These are phyloP conservation scores for Marvania coccoides DNA, from an alignment of 139 green algal genomes.

Conservation along the genomic window DNA sequence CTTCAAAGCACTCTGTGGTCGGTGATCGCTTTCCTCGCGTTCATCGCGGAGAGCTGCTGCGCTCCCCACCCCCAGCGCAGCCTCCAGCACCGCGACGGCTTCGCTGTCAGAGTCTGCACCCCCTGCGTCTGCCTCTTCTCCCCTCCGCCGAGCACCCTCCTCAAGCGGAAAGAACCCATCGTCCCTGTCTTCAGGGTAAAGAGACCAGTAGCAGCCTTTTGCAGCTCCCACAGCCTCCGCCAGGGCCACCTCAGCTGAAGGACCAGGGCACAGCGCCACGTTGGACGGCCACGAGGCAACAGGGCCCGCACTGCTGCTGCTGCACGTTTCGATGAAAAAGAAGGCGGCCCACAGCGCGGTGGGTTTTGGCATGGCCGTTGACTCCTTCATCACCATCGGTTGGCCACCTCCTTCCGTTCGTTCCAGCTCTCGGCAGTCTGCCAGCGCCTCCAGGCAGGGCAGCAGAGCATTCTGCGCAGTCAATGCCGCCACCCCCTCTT, in stretches of 20 bases:
- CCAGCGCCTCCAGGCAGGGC: not conserved
- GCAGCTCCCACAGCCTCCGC: conserved; percentile 4
- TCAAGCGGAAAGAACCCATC: not conserved
- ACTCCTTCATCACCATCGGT: not conserved
- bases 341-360: conserved; percentile 8
- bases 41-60: no score
- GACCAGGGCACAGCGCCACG: conserved; percentile 11
- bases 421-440: not conserved
- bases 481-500: no score
- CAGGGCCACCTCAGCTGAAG: not conserved
- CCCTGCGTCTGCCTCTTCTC: not conserved
- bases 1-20: no score
- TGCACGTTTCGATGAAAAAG: not conserved
- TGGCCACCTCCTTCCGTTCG: not conserved
- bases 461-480: not conserved
- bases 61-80: no score
- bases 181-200: not conserved
- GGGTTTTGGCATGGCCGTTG: not conserved
- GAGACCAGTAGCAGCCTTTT: conserved; percentile 10
- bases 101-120: no score
- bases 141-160: not conserved
- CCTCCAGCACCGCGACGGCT: no score
- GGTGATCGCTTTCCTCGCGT: no score
- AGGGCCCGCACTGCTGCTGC: not conserved
- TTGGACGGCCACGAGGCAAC: conserved; percentile 8